A percentile compares a stretch with the other conserved stretches of the same genome.
Evolutionary conservation across 768 basidiomycete species (phyloP).

Genomic region (Obba rivulosa): DNA sequence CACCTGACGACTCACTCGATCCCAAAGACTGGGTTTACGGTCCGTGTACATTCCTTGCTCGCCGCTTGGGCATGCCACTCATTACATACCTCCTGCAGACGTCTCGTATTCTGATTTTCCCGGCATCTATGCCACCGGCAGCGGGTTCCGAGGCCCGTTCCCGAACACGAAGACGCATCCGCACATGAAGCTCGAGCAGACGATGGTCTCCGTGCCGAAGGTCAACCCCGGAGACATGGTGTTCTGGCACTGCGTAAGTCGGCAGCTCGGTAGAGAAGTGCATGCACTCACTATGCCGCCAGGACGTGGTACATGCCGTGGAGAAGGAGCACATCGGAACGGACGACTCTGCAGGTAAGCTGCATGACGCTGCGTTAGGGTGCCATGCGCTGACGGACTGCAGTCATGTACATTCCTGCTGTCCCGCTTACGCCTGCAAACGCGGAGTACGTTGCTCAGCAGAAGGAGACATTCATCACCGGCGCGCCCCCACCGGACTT

Average conservation of each 20-base stretch:
- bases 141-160: conserved; percentile 33
- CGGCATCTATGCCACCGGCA: conserved; percentile 23
- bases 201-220: conserved; percentile 67
- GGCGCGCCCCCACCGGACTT: conserved; percentile 72
- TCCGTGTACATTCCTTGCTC: conserved; percentile 1
- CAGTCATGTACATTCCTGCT: conserved; percentile 78
- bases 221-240: conserved; percentile 75
- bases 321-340: conserved; percentile 47
- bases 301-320: conserved; percentile 44
- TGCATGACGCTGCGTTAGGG: neutral
- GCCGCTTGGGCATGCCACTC: neutral
- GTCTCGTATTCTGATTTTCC: conserved; percentile 27
- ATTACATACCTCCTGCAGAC: conserved; percentile 13
- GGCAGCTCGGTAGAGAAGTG: neutral
- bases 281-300: conserved; percentile 1
- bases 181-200: conserved; percentile 54
- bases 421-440: conserved; percentile 63
- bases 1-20: conserved; percentile 24
- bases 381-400: conserved; percentile 1
- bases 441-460: conserved; percentile 52
- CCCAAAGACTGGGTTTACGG: conserved; percentile 21
- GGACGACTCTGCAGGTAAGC: conserved; percentile 50
- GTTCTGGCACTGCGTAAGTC: conserved; percentile 64
- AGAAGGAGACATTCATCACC: conserved; percentile 54
- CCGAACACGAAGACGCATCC: conserved; percentile 59